Percentiles rank a stretch among this genome's conserved stretches.
phyloP scores from a whole-genome alignment of 1,139 yeast genomes.

The Hemisphaericaspora subhashii region DNA sequence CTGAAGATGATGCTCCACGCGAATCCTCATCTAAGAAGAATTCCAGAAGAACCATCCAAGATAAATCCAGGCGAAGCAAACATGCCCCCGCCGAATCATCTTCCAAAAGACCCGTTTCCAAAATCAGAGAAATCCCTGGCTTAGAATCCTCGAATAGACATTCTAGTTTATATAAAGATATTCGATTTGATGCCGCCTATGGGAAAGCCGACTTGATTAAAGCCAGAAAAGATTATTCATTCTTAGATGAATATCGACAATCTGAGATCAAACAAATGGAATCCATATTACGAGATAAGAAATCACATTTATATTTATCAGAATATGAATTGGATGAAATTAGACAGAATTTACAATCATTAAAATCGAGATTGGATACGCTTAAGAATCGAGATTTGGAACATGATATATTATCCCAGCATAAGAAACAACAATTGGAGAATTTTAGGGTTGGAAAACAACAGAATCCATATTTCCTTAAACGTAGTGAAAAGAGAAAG shows the following conservation, averaged over 20 bases:
- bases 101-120: constrained; percentile 68
- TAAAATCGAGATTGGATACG: constrained; percentile 76
- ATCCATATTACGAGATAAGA: constrained; percentile 54
- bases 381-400: constrained; percentile 77
- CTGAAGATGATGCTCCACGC: constrained; percentile 17
- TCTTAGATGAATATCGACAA: constrained; percentile 81
- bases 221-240: constrained; percentile 75
- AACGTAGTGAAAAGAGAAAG: constrained; percentile 79
- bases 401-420: constrained; percentile 55
- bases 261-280: constrained; percentile 66
- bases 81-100: constrained; percentile 83
- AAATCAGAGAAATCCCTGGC: constrained; percentile 75
- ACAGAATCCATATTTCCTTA: constrained; percentile 59
- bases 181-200: constrained; percentile 85
- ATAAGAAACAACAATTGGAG: constrained; percentile 48
- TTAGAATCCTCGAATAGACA: constrained; percentile 34
- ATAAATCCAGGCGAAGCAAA: constrained; percentile 39
- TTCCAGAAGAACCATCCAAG: constrained; percentile 17
- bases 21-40: too few relatives aligned
- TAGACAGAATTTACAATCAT: constrained; percentile 54
- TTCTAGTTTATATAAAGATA: constrained; percentile 59
- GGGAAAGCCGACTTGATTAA: constrained; percentile 75
- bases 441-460: constrained; percentile 50
- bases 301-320: constrained; percentile 43
- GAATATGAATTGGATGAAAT: constrained; percentile 54